phyloP scores from a whole-genome alignment of 805 yeast species.

The Barnettozyma vustinii region DNA sequence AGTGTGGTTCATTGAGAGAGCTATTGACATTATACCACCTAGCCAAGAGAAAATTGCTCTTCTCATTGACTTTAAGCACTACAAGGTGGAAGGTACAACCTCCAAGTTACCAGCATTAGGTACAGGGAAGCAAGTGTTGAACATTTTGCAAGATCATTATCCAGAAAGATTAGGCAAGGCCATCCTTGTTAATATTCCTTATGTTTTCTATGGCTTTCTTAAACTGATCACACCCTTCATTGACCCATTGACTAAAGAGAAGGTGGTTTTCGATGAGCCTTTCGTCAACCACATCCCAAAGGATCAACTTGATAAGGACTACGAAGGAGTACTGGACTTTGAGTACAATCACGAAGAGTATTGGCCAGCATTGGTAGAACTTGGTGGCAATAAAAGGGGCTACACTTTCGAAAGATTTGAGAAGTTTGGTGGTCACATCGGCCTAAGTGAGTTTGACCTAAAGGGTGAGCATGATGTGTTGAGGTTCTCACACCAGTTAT shows the following conservation, averaged over 20 bases:
- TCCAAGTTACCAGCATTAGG: slow-evolving; percentile 79
- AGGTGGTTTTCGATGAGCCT: slow-evolving; percentile 28
- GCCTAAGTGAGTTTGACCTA: no score
- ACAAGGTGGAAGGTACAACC: slow-evolving; percentile 31
- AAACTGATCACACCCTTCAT: slow-evolving; percentile 90
- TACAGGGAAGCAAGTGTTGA: slow-evolving; percentile 79
- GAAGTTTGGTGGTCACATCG: no score
- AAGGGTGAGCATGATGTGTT: no score
- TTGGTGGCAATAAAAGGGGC: slow-evolving; percentile 32
- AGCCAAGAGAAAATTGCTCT: slow-evolving; percentile 92
- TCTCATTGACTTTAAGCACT: slow-evolving; percentile 86
- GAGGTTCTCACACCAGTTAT: slow-evolving; percentile 4
- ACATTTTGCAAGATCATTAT: slow-evolving; percentile 37
- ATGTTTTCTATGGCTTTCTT: slow-evolving; percentile 85
- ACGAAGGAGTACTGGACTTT: slow-evolving; percentile 76
- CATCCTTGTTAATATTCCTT: slow-evolving; percentile 82
- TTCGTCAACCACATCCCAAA: slow-evolving; percentile 58
- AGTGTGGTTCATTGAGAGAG: slow-evolving; percentile 85
- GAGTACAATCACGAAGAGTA: slow-evolving; percentile 73
- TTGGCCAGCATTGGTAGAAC: slow-evolving; percentile 63
- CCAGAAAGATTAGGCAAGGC: slow-evolving; percentile 77
- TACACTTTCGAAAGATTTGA: no score
- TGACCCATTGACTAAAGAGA: slow-evolving; percentile 90
- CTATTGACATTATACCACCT: slow-evolving; percentile 87
- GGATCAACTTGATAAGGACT: slow-evolving; percentile 74